Evolutionary conservation across 352 stramenopile species (phyloP).

Genomic region (Globisporangium orthogonon): DNA sequence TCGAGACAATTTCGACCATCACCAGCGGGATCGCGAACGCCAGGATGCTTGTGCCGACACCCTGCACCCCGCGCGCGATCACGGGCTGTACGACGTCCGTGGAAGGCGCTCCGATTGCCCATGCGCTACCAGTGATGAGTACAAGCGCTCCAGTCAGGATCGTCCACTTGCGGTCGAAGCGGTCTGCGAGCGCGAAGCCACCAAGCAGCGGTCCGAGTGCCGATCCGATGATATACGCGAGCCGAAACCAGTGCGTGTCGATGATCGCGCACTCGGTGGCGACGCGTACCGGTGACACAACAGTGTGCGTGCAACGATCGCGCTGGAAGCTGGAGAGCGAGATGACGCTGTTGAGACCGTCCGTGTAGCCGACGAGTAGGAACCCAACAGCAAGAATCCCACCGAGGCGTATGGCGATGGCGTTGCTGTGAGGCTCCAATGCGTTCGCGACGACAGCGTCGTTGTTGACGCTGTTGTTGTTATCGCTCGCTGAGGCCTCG

Average conservation of each 20-base stretch:
- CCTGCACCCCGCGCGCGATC: conserved; percentile 1
- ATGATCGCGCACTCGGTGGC: background rate
- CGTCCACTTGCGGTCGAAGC: background rate
- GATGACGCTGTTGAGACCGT: conserved; percentile 2
- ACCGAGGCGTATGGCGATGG: background rate
- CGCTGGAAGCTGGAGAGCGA: background rate
- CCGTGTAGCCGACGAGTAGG: background rate
- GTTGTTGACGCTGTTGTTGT: background rate
- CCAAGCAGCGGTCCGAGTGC: background rate
- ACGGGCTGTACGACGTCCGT: background rate
- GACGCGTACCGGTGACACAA: background rate
- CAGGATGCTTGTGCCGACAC: background rate
- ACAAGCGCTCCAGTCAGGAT: background rate
- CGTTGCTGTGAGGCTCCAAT: background rate
- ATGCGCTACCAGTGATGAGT: background rate
- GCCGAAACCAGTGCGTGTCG: background rate
- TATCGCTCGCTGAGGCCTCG: background rate
- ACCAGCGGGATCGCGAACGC: background rate
- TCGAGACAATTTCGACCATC: background rate
- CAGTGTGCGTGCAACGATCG: background rate
- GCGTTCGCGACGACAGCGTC: background rate
- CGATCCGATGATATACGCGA: background rate
- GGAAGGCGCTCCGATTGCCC: background rate
- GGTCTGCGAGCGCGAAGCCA: background rate
- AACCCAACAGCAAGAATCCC: background rate